Conservation (phyloP, 495 filamentous ascomycete species). For the Aspergillus campestris region DNA sequence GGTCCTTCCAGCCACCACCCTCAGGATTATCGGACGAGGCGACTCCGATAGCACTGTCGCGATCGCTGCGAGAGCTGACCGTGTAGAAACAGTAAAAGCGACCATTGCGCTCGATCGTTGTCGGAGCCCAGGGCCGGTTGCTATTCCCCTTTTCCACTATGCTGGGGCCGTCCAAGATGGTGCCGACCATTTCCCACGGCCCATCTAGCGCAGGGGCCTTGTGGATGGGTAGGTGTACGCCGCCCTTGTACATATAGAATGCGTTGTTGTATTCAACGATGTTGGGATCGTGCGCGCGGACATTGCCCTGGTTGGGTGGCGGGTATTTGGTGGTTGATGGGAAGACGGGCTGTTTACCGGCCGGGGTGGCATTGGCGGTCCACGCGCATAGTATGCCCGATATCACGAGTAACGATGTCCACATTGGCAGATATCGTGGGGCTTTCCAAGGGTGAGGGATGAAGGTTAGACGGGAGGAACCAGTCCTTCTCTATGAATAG, state of each 20-base stretch:
- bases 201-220: constrained; percentile 29
- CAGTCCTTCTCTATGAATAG: too few relatives aligned
- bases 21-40: constrained; percentile 56
- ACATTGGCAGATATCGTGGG: too few relatives aligned
- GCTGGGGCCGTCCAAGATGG: constrained; percentile 27
- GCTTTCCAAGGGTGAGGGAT: too few relatives aligned
- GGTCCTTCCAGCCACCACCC: constrained; percentile 47
- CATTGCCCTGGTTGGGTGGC: constrained; percentile 26
- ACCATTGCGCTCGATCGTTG: constrained; percentile 45
- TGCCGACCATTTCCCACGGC: constrained; percentile 34
- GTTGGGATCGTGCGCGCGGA: constrained; percentile 33
- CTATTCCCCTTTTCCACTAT: constrained; percentile 30
- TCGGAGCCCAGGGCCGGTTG: constrained; percentile 50
- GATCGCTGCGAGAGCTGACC: constrained; percentile 52
- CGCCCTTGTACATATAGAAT: constrained; percentile 37
- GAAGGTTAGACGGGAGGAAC: too few relatives aligned
- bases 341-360: constrained; percentile 10
- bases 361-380: not conserved
- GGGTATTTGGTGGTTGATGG: constrained; percentile 24
- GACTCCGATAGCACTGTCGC: constrained; percentile 59
- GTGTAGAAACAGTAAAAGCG: constrained; percentile 69
- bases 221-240: constrained; percentile 19
- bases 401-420: too few relatives aligned
- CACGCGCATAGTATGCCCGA: too few relatives aligned
- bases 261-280: constrained; percentile 23